Percentiles rank a stretch among this genome's conserved stretches.
phyloP scores from a whole-genome alignment of 306 rosid species.

The Prinsepia uniflora region DNA sequence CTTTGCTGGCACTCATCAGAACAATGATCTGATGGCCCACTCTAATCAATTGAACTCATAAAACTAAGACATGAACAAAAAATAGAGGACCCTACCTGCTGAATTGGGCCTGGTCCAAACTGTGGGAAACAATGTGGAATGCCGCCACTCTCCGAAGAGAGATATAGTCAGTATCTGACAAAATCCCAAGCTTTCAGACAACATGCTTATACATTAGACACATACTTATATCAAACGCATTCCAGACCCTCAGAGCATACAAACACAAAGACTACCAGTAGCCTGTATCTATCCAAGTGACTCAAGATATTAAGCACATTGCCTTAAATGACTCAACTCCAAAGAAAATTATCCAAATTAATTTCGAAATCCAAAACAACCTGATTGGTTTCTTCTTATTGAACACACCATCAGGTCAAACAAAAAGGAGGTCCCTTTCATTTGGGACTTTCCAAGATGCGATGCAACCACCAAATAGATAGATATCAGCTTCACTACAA shows the following conservation, averaged over 20 bases:
- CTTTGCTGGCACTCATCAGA: background rate
- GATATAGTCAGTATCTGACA: slow-evolving; percentile 32
- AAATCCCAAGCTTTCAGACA: slow-evolving; percentile 11
- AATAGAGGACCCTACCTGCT: slow-evolving; percentile 56
- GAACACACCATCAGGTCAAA: slow-evolving; percentile 91
- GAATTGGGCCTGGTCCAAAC: slow-evolving; percentile 93
- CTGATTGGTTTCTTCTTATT: slow-evolving; percentile 88
- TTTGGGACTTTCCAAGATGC: slow-evolving; percentile 80
- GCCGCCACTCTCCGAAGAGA: slow-evolving; percentile 70
- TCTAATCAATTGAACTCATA: background rate
- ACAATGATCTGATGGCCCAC: background rate
- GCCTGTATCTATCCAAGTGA: too few relatives aligned
- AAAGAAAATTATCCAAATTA: background rate
- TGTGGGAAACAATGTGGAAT: slow-evolving; percentile 97
- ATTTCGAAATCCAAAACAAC: slow-evolving; percentile 30
- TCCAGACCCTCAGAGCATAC: background rate
- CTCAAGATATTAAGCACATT: background rate
- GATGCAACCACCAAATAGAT: slow-evolving; percentile 75
- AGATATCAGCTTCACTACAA: slow-evolving; percentile 83
- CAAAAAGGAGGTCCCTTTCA: slow-evolving; percentile 84
- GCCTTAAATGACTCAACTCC: background rate
- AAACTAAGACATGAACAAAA: background rate
- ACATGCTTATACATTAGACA: background rate
- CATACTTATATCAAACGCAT: background rate
- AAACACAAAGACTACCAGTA: background rate